Percentiles rank a stretch among this genome's conserved stretches.
Evolutionary conservation across 1,284 basidiomycete species (phyloP).

Genomic region (Fomes fomentarius): DNA sequence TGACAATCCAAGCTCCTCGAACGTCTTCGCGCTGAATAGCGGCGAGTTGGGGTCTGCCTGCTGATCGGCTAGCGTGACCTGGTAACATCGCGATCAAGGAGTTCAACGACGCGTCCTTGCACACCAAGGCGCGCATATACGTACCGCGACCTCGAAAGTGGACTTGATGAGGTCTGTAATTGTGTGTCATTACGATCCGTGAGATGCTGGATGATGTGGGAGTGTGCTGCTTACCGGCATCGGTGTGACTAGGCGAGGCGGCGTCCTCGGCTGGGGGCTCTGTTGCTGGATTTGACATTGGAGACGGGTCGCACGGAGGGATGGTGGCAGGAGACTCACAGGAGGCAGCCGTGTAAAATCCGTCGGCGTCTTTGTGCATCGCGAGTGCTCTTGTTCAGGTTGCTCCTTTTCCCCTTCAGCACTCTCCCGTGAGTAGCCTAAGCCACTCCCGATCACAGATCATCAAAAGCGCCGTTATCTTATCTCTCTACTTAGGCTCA

Average conservation of each 20-base stretch:
- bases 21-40: constrained; percentile 91
- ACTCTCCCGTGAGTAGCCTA: no score
- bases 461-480: no score
- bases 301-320: background rate
- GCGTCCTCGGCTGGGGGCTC: constrained; percentile 11
- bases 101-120: constrained; percentile 18
- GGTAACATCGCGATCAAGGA: constrained; percentile 17
- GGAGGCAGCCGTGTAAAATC: constrained; percentile 61
- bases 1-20: constrained; percentile 92
- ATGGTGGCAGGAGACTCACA: constrained; percentile 34
- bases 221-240: constrained; percentile 14
- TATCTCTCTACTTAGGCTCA: background rate
- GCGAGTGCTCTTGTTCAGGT: background rate
- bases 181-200: constrained; percentile 14
- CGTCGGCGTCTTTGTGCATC: constrained; percentile 75
- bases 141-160: constrained; percentile 74
- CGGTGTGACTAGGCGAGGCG: constrained; percentile 12
- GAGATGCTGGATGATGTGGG: constrained; percentile 4
- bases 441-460: no score
- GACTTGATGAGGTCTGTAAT: constrained; percentile 68
- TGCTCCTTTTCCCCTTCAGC: background rate
- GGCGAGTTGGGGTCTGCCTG: constrained; percentile 97
- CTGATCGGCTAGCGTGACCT: constrained; percentile 98
- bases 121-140: constrained; percentile 29
- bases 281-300: constrained; percentile 18